Evolutionary conservation across 768 basidiomycete genomes (phyloP), one percentile per base, ranked within the genome.

Genomic region (Dacryopinax primogenitus): DNA sequence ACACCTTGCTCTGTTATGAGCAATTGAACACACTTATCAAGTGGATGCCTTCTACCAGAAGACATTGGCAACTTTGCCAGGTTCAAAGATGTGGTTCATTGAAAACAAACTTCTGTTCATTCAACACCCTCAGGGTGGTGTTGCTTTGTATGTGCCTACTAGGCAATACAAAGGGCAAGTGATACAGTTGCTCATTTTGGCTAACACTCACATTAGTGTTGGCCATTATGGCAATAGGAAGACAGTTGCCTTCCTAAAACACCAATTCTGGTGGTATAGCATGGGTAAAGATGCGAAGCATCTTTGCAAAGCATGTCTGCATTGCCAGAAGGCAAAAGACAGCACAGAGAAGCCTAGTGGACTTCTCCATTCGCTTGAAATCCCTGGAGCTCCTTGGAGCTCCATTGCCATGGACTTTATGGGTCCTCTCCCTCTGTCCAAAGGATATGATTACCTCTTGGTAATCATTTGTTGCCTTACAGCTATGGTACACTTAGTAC

Each of bases 401-500:
- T 72, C 73, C 0, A 77, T 80, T 0, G 74, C 73, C 0, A 77
- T 80, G 62, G 78, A 80, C 68, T 79, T 79, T 37, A 65, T 79
- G 0, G 78, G 67, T 16, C 73, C 66, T 0, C 69, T 80, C 11
- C 78, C 76, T 78, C 77, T 76, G 68, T 70, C 68, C 0, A 66
- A 66, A 3, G 33, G 62, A 0, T 74, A 67, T 65, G 74, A 74
- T 62, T 65, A 64, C 39, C 68, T 75, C 21, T 66, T 64, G 16
- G 68, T 76, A 11, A 66, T 76, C 0, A 73, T 75, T 16, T 68
- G 65, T 65, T 70, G 33, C 15, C 68, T 66, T 47, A 73, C 72
- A 11, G 23, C 58, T 3, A 62, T 69, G 69, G 72, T 65, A 21
- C 77, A 63, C 70, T 1, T 78, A 6, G 66, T 77, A 1, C 74